These are phyloP conservation scores for Berberis vulgaris DNA, from an alignment of 164 flowering plant genomes.

Conservation along the genomic window DNA sequence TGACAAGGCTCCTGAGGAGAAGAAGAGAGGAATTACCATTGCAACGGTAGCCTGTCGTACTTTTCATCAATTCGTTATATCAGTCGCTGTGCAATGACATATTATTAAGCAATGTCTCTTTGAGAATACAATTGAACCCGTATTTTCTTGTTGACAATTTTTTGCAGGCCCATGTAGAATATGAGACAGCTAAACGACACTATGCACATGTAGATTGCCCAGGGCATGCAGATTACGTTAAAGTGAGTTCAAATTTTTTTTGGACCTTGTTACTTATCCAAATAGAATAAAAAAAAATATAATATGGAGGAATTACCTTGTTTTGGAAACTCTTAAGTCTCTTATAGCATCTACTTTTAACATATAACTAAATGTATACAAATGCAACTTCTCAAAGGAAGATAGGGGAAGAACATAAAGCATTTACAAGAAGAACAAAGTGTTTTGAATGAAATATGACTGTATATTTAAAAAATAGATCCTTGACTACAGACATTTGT, in stretches of 20 bases:
- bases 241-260: slow-evolving; percentile 35
- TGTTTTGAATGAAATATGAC: too few species aligned
- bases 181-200: slow-evolving; percentile 87
- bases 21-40: slow-evolving; percentile 95
- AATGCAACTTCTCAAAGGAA: too few species aligned
- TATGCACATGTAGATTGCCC: slow-evolving; percentile 99
- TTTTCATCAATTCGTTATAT: neutral
- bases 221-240: slow-evolving; percentile 97
- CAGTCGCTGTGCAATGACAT: neutral
- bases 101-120: neutral
- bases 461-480: too few species aligned
- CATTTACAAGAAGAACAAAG: too few species aligned
- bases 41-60: slow-evolving; percentile 47
- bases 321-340: too few species aligned
- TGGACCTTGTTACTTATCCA: neutral
- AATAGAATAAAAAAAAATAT: too few species aligned
- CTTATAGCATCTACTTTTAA: too few species aligned
- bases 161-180: slow-evolving; percentile 94
- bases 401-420: too few species aligned
- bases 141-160: neutral
- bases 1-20: slow-evolving; percentile 99
- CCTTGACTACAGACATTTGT: too few species aligned
- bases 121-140: neutral
- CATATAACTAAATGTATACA: too few species aligned
- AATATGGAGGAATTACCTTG: too few species aligned